Evolutionary conservation across 805 yeast genomes (phyloP), one percentile per base, ranked within the genome.

Genomic region (Metschnikowia lachancei): DNA sequence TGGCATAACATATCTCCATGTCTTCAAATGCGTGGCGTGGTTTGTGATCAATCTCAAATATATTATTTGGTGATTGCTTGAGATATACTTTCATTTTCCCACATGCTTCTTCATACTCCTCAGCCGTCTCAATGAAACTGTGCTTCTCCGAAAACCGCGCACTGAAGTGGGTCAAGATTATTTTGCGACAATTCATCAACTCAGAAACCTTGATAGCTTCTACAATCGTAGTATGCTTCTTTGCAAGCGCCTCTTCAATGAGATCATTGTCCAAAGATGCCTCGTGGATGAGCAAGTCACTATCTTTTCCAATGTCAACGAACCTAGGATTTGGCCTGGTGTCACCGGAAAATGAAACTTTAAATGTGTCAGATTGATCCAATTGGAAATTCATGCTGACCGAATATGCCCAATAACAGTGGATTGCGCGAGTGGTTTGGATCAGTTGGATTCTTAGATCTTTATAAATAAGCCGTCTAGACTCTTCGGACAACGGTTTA

Each of bases 281-380:
- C 63, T 94, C 99, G 64, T 94, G 99, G 40, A 94, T 82, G 48
- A 94, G 72, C 40, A 94, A 63, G 59, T 89, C 92, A 22, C 88
- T 78, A 11, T 70, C 63, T 17, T 60, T 49, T 1, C 97, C 98
- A 43, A 87, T 77, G 2, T 67, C 72, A 0, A 85, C 79, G 64
- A 90, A 90, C 40, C 62, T 66, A 3, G 67, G 59, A 52, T 81
- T 83, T 0, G 99, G 99, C 57, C 97, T 78, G 0, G 98, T 88
- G 61, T 94, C 99, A 11, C 99, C 99, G 2, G 97, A 89, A 62
- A 87, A 94, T 0, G 97, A 84, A 1, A 91, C 72, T 55, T 80
- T 85, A 70, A 89, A 89, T 0, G 59, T 49, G 14, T 63, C 66
- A 1, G 53, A 45, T 2, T 49, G 52, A 48, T 63, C 64, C 45